Base-by-base conservation (phyloP, 345 rosid species). In the Iberis pinnata region DNA sequence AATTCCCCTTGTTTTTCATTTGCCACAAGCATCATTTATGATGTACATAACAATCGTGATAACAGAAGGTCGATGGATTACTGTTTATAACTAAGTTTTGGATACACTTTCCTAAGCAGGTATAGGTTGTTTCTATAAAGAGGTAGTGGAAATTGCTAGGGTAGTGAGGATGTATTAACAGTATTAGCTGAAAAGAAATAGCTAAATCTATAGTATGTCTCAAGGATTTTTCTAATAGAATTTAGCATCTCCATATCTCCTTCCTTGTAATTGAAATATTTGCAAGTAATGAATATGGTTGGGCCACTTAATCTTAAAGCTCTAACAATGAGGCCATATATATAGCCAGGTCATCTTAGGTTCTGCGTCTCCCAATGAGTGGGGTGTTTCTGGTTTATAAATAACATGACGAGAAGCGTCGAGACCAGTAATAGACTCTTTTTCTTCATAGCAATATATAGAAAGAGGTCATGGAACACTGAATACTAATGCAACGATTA, bases 1-100 rank as follows among this genome's bases (percentile, higher is more conserved):
- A 3, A 8, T n/a, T 49, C 7, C 56, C 20, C 20, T 14, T 41
- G 13, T 24, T 48, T 55, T 3, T 37, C 18, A 56, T 24, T 65
- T 18, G 6, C 54, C 24, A 51, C 32, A 49, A 35, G 22, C 24
- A 49, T 58, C 20, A 5, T 7, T 19, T 47, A 36, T 48, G 57
- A 33, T 26, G 10, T 42, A 32, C 4, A 38, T 42, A 55, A 58
- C 54, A 51, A 18, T n/a, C 7, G 10, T 64, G 38, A 14, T 48
- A 41, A n/a, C 19, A 22, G 4, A 16, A 31, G 16, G 17, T 9
- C 46, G 43, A 11, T 40, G 17, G 44, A 40, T 14, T 36, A 10
- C 7, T 24, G 12, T 47, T 2, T 7, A 5, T 29, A 9, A 3
- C 33, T 9, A 29, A 2, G 8, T 2, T 29, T 22, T 6, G 25